Evolutionary conservation across 331 rosid genomes (phyloP).

Genomic region (Dryas integrifolia): DNA sequence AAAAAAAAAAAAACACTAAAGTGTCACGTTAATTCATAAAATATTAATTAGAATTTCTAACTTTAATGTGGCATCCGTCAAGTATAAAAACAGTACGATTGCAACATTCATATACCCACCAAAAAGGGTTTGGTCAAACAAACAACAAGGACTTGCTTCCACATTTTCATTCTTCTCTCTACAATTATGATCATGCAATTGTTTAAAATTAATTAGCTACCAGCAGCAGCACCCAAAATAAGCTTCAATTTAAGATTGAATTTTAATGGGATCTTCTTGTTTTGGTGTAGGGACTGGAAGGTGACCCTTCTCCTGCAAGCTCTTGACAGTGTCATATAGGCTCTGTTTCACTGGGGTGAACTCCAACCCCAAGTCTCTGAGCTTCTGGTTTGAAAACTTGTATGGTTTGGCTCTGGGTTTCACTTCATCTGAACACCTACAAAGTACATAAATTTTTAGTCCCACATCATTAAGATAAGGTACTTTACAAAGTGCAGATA

Average conservation of each 20-base stretch:
- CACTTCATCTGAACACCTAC: constrained; percentile 78
- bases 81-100: too few species aligned
- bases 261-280: constrained; percentile 39
- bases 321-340: constrained; percentile 76
- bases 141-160: too few species aligned
- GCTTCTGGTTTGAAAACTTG: constrained; percentile 68
- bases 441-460: neutral
- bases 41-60: too few species aligned
- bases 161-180: neutral
- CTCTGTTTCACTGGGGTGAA: constrained; percentile 68
- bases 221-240: neutral
- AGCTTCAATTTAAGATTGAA: constrained; percentile 24
- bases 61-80: too few species aligned
- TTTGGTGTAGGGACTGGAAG: constrained; percentile 44
- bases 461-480: too few species aligned
- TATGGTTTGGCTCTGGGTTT: constrained; percentile 75
- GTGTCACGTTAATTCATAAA: too few species aligned
- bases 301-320: constrained; percentile 78
- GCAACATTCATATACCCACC: too few species aligned
- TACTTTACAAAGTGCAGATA: neutral
- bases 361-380: constrained; percentile 69
- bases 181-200: neutral
- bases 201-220: neutral
- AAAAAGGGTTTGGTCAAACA: too few species aligned
- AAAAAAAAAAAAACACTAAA: too few species aligned